Evolutionary conservation across 371 early-diverging fungal genomes (phyloP).

Genomic region (Dichotomocladium elegans): DNA sequence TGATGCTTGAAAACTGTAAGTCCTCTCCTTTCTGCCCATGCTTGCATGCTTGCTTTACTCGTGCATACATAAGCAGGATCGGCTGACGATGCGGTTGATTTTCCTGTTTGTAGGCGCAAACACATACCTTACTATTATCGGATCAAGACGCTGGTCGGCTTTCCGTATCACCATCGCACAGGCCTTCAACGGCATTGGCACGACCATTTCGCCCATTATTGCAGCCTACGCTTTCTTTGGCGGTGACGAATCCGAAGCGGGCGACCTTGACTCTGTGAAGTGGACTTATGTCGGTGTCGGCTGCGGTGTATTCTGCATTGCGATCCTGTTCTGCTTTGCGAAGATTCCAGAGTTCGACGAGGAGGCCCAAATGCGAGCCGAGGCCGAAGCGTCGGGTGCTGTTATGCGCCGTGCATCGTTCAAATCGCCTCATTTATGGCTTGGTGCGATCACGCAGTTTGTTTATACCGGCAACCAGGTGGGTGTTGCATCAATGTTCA

Average conservation of each 20-base stretch:
- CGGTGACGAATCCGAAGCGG: conserved; percentile 14
- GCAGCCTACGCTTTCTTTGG: conserved; percentile 48
- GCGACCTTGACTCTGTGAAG: conserved; percentile 33
- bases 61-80: too few relatives aligned
- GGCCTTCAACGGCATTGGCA: conserved; percentile 44
- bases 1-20: conserved; percentile 47
- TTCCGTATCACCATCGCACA: conserved; percentile 43
- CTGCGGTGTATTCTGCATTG: conserved; percentile 37
- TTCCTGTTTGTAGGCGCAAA: conserved; percentile 29
- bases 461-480: conserved; percentile 46
- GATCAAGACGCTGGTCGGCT: conserved; percentile 28
- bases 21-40: too few relatives aligned
- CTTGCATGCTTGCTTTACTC: background rate
- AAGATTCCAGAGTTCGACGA: conserved; percentile 44
- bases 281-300: conserved; percentile 47
- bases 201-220: conserved; percentile 41
- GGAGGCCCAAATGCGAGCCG: conserved; percentile 23
- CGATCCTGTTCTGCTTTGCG: conserved; percentile 35
- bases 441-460: conserved; percentile 38
- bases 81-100: background rate
- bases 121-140: conserved; percentile 40
- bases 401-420: conserved; percentile 23
- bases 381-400: conserved; percentile 15
- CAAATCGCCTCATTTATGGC: conserved; percentile 32
- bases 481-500: conserved; percentile 38